These are phyloP conservation scores for Zygotorulaspora danielsina DNA, from an alignment of 805 yeast species.

Conservation along the genomic window DNA sequence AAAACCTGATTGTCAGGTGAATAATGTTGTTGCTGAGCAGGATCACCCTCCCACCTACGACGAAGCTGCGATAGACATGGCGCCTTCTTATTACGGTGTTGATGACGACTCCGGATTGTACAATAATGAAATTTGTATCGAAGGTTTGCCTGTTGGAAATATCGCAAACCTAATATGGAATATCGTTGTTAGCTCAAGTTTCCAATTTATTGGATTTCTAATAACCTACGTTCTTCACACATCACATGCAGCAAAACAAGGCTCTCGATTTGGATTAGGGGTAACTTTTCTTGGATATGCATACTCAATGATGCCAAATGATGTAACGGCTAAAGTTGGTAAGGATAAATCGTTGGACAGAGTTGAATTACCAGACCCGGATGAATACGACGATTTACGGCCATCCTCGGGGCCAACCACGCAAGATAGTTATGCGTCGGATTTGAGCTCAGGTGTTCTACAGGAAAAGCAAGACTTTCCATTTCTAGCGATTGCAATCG, in stretches of 20 bases:
- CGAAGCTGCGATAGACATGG: slow-evolving; percentile 89
- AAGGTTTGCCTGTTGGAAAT: slow-evolving; percentile 93
- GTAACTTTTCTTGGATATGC: slow-evolving; percentile 74
- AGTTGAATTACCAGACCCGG: slow-evolving; percentile 56
- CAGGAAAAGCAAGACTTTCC: slow-evolving; percentile 41
- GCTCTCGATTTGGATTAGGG: slow-evolving; percentile 90
- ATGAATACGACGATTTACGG: slow-evolving; percentile 44
- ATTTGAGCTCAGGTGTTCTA: slow-evolving; percentile 30
- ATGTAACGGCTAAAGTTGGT: slow-evolving; percentile 33
- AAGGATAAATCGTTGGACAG: slow-evolving; percentile 34
- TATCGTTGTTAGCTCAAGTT: slow-evolving; percentile 78
- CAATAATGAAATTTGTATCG: slow-evolving; percentile 87
- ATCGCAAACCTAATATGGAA: slow-evolving; percentile 89
- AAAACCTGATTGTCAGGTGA: slow-evolving; percentile 58
- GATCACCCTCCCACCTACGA: slow-evolving; percentile 84
- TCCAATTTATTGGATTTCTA: slow-evolving; percentile 90
- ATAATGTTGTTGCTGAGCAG: slow-evolving; percentile 27
- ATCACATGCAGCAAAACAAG: slow-evolving; percentile 95
- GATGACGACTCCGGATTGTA: slow-evolving; percentile 53
- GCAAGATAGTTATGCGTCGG: slow-evolving; percentile 31
- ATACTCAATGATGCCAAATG: slow-evolving; percentile 49
- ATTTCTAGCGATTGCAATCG: slow-evolving; percentile 56
- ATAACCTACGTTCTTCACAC: slow-evolving; percentile 89
- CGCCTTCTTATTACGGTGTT: slow-evolving; percentile 96
- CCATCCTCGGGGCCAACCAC: slow-evolving; percentile 22